Base-by-base conservation (phyloP, 768 basidiomycete genomes). In the Pleurotus salmoneostramineus region DNA sequence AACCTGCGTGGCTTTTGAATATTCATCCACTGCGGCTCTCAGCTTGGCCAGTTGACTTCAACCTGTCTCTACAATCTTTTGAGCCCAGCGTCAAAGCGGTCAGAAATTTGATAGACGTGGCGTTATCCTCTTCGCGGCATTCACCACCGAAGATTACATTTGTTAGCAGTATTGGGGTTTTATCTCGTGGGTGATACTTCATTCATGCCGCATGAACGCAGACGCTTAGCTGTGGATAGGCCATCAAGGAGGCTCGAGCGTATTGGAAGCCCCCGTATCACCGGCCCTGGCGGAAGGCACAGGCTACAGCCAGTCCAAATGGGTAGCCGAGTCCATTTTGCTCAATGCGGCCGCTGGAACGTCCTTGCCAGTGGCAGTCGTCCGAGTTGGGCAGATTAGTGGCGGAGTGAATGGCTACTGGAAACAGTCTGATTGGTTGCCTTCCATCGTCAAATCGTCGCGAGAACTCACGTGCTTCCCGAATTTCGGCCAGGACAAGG, bases 31-130 rank as follows among this genome's bases (percentile, higher is more conserved):
- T 5, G 49, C 33, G 12, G 2, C 34, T 11, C 32, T 12, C 11
- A 65, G 77, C 78, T 15, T 81, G 80, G 81, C 71, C 72, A 0
- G 72, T 82, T 47, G 78, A 82, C 65, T 80, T 82, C 64, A 77
- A 76, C 37, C 66, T 79, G 0, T 68, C 71, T 12, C 64, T 79
- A 17, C 65, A 69, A 6, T 80, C 80, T 8, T 81, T 81, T 52
- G 77, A 79, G 51, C 61, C 72, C 5, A 73, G 74, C 58, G 66
- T 82, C 50, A 65, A 64, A 17, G 75, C 75, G 14, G 73, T 73
- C 1, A 66, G 75, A 35, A 72, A 73, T 62, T 65, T 79, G 10
- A 64, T 80, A 50, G 75, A 77, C 57, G 67, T 83, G 31, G 71
- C 73, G 4, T 69, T 72, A 0, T 64, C 63, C 4, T 74, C 72